Conservation (phyloP, 768 basidiomycete species). For the Pisolithus orientalis region DNA sequence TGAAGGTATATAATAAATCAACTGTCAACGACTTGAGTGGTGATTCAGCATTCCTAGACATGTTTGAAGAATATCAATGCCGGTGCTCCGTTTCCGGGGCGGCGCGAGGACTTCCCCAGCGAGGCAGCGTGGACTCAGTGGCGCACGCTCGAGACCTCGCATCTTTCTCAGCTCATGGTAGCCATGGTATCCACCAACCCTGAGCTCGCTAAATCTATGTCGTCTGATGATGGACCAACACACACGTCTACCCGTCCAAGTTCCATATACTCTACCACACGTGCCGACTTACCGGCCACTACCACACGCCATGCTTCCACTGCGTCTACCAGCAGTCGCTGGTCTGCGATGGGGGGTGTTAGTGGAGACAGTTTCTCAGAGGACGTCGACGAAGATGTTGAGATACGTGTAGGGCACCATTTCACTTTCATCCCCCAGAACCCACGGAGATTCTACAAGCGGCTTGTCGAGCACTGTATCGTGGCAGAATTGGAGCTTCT, state of each 20-base stretch:
- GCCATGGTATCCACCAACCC: constrained; percentile 83
- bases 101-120: constrained; percentile 78
- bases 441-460: constrained; percentile 78
- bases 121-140: constrained; percentile 83
- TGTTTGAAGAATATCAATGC: constrained; percentile 90
- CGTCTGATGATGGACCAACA: constrained; percentile 37
- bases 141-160: constrained; percentile 73
- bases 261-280: constrained; percentile 47
- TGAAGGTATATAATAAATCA: constrained; percentile 57
- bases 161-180: constrained; percentile 84
- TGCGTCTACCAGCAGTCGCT: constrained; percentile 60
- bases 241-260: constrained; percentile 42
- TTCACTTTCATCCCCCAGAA: constrained; percentile 92
- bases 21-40: not conserved
- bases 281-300: constrained; percentile 19
- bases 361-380: constrained; percentile 29
- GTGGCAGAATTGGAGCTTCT: constrained; percentile 83
- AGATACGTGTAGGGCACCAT: constrained; percentile 63
- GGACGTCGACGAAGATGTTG: constrained; percentile 55
- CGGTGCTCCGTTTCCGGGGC: constrained; percentile 76
- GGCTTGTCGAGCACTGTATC: constrained; percentile 78
- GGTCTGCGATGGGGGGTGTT: constrained; percentile 43
- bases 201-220: constrained; percentile 73
- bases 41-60: constrained; percentile 41
- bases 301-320: constrained; percentile 51